Conservation (phyloP, 2,329 filamentous ascomycete species). For the Venturia pyrina region DNA sequence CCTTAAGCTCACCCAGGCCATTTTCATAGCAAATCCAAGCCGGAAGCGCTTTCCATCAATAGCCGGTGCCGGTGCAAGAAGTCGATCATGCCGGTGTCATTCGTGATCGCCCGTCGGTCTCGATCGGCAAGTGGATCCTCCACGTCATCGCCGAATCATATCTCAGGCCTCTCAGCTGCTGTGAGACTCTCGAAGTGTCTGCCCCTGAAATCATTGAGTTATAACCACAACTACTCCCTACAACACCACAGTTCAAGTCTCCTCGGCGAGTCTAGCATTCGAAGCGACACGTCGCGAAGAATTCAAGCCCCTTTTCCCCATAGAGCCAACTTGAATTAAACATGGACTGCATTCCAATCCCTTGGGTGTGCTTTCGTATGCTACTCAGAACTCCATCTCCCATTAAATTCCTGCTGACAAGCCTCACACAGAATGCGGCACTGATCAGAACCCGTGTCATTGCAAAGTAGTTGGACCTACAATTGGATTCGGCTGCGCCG, state of each 20-base stretch:
- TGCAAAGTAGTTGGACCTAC: conserved; percentile 49
- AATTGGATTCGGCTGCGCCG: conserved; percentile 38
- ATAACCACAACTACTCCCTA: background rate
- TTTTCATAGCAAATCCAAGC: too few relatives aligned
- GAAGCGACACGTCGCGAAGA: background rate
- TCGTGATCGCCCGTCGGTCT: background rate
- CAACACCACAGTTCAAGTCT: background rate
- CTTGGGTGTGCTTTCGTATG: conserved; percentile 1
- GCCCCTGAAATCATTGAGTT: too few relatives aligned
- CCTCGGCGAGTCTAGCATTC: background rate
- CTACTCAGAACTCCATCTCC: background rate
- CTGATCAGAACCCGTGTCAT: conserved; percentile 47
- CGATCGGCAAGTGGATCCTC: background rate
- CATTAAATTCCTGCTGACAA: background rate
- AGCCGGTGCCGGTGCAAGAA: too few relatives aligned
- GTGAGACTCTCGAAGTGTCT: too few relatives aligned
- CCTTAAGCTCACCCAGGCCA: too few relatives aligned
- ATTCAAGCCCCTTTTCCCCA: background rate
- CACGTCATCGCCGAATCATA: conserved; percentile 1
- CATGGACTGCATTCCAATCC: background rate
- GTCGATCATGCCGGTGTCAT: too few relatives aligned
- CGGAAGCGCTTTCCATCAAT: too few relatives aligned
- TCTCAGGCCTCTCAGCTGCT: background rate
- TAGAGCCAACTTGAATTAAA: background rate
- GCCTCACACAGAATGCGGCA: conserved; percentile 18